Conservation (phyloP, 306 rosid species). For the Pachyrhizus erosus region DNA sequence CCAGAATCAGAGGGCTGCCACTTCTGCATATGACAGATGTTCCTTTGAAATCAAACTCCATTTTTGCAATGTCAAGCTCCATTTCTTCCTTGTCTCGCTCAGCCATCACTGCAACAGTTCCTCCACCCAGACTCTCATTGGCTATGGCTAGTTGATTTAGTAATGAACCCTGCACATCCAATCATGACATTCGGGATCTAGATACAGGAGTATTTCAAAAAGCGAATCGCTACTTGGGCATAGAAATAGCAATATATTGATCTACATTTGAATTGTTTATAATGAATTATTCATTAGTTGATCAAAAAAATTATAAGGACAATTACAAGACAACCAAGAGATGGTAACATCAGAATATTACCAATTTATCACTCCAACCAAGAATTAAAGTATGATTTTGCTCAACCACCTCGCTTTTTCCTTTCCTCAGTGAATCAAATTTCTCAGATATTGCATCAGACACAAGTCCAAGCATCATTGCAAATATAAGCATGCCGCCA, state of each 20-base stretch:
- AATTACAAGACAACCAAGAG: conserved; percentile 19
- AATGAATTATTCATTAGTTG: conserved; percentile 12
- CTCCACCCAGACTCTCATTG: conserved; percentile 90
- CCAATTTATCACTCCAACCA: conserved; percentile 97
- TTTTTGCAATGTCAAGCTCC: conserved; percentile 94
- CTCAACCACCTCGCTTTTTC: conserved; percentile 92
- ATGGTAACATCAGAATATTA: conserved; percentile 39
- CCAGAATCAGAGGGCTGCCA: conserved; percentile 91
- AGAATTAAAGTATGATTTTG: conserved; percentile 88
- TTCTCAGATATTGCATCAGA: conserved; percentile 91
- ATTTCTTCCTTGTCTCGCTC: conserved; percentile 94
- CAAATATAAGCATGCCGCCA: conserved; percentile 96
- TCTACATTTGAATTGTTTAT: conserved; percentile 4
- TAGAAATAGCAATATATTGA: conserved; percentile 4
- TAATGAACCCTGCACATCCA: conserved; percentile 73
- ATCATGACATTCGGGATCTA: conserved; percentile 26
- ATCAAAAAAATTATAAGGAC: background rate
- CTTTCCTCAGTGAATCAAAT: conserved; percentile 91
- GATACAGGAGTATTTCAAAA: conserved; percentile 18
- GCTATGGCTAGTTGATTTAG: conserved; percentile 91
- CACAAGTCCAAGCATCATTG: conserved; percentile 98
- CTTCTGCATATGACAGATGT: conserved; percentile 93
- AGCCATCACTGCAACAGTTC: conserved; percentile 92
- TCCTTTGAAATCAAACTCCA: conserved; percentile 93
- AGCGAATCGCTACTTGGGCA: conserved; percentile 5